A percentile compares a stretch with the other conserved stretches of the same genome.
Conservation (phyloP, 2,329 filamentous ascomycete genomes). For the Scortechinia acanthostroma region DNA sequence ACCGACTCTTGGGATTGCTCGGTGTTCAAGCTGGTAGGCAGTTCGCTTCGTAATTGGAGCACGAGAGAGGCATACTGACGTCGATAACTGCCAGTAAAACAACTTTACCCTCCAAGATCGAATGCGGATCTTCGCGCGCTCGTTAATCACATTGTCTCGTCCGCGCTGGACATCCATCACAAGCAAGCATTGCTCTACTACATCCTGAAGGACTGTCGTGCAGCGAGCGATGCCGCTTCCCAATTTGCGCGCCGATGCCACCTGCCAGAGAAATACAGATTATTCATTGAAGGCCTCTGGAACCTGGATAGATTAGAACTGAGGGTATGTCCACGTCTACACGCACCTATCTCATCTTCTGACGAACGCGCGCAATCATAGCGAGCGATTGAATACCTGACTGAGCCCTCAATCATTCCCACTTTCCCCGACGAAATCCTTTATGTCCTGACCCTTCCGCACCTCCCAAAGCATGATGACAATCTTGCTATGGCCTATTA, state of each 20-base stretch:
- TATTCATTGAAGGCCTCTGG: slow-evolving; percentile 79
- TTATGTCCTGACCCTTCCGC: slow-evolving; percentile 55
- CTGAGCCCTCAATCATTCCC: slow-evolving; percentile 71
- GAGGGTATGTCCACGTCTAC: slow-evolving; percentile 30
- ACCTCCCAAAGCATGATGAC: slow-evolving; percentile 48
- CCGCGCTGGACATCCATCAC: slow-evolving; percentile 61
- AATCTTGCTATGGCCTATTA: slow-evolving; percentile 71
- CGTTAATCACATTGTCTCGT: slow-evolving; percentile 58
- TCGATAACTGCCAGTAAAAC: slow-evolving; percentile 12
- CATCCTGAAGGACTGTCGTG: slow-evolving; percentile 68
- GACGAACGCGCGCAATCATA: slow-evolving; percentile 10
- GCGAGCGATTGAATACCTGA: slow-evolving; percentile 67
- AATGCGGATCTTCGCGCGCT: slow-evolving; percentile 62
- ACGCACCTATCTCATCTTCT: not conserved
- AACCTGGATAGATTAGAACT: slow-evolving; percentile 69
- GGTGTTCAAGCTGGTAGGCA: slow-evolving; percentile 60
- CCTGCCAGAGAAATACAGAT: slow-evolving; percentile 69
- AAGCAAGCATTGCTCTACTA: slow-evolving; percentile 82
- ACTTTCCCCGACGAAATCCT: slow-evolving; percentile 82
- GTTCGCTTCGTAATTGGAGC: not conserved
- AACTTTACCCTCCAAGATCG: slow-evolving; percentile 66
- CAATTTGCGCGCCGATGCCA: slow-evolving; percentile 54
- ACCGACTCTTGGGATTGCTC: slow-evolving; percentile 66
- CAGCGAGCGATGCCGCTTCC: slow-evolving; percentile 38
- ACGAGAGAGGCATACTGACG: not conserved